Evolutionary conservation across 768 basidiomycete genomes (phyloP), one percentile per base, ranked within the genome.

Genomic region (Phylloporus rhodoxanthus): DNA sequence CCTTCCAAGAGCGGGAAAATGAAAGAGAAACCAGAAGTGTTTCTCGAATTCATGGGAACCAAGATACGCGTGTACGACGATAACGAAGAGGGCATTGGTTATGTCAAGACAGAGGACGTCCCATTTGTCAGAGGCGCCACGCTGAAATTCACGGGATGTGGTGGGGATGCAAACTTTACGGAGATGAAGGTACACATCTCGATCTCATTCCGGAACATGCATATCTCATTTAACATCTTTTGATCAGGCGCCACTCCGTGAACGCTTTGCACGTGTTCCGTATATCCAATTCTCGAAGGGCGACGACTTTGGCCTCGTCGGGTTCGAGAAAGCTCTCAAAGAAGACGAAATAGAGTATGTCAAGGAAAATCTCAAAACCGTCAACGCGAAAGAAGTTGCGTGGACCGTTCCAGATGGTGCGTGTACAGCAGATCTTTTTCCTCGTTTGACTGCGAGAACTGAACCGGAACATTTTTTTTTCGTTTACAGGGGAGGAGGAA

Each of bases 291-390:
- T 72, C 57, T 63, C 66, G 23, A 68, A 70, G 29, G 78, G 77
- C 11, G 73, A 74, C 45, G 70, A 68, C 28, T 63, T 60, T 47
- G 79, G 80, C 5, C 66, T 79, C 15, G 70, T 79, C 25, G 75
- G 74, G 9, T 80, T 80, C 52, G 75, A 87, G 66, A 85, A 84
- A 60, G 71, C 74, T 1, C 70, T 92, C 44, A 73, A 79, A 13
- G 85, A 87, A 45, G 88, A 87, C 32, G 85, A 88, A 45, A 77
- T 88, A 36, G 70, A 72, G n/a, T 79, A 75, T 48, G 79, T 91
- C 48, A 82, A 82, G 61, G 80, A 82, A 51, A 72, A 76, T 20
- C 65, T 91, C 30, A 80, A 78, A 53, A 82, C 74, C 8, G 70
- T 91, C 54, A 83, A 84, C 58, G 76, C 76, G 3, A 77, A 82